Evolutionary conservation across 441 rosid genomes (phyloP).

Genomic region (Gossypium laxum): DNA sequence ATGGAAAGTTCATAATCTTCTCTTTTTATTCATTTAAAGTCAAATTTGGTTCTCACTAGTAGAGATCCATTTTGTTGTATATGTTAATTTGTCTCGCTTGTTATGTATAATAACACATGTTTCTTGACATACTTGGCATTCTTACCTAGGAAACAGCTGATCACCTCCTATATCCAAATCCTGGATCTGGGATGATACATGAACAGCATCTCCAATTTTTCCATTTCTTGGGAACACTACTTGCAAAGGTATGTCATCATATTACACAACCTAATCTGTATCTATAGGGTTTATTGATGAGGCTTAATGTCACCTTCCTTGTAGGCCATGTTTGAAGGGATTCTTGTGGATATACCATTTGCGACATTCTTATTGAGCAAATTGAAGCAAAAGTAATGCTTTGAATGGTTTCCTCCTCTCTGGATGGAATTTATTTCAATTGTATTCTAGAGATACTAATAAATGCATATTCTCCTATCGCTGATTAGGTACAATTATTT

Average conservation of each 20-base stretch:
- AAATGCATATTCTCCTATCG: constrained; percentile 10
- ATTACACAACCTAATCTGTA: constrained; percentile 6
- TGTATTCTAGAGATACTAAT: neutral
- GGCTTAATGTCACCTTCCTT: constrained; percentile 18
- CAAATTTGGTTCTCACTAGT: neutral
- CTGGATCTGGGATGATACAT: constrained; percentile 94
- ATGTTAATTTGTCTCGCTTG: neutral
- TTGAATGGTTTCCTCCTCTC: constrained; percentile 6
- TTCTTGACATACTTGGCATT: constrained; percentile 17
- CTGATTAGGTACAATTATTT: constrained; percentile 73
- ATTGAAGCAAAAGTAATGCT: constrained; percentile 68
- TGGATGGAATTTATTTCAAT: neutral
- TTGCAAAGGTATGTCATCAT: constrained; percentile 58
- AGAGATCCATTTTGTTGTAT: neutral
- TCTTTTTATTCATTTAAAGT: neutral
- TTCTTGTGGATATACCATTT: constrained; percentile 95
- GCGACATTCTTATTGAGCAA: constrained; percentile 99
- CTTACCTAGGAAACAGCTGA: constrained; percentile 70
- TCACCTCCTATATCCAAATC: constrained; percentile 94
- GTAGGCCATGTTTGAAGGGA: constrained; percentile 99
- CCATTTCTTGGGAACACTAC: constrained; percentile 87
- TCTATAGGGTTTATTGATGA: constrained; percentile 5
- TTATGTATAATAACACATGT: neutral
- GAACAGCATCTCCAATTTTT: constrained; percentile 95
- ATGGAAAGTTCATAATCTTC: neutral